Percentiles rank a stretch among this genome's conserved stretches.
Evolutionary conservation across 2,329 filamentous ascomycete genomes (phyloP).

Genomic region (Sporothrix pallida): DNA sequence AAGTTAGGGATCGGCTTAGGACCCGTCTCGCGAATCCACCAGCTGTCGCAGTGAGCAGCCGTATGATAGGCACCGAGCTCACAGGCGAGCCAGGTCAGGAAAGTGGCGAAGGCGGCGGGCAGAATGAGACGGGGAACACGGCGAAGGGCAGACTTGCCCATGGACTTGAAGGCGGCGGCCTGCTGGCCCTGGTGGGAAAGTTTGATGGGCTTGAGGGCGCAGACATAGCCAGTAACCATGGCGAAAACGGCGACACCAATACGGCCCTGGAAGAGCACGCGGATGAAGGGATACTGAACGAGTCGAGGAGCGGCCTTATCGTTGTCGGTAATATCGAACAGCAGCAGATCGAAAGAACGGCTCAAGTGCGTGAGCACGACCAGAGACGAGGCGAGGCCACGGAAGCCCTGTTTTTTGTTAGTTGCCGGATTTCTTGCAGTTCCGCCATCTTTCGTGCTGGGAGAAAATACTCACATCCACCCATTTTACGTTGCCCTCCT

Average conservation of each 20-base stretch:
- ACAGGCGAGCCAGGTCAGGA: slow-evolving; percentile 58
- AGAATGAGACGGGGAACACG: slow-evolving; percentile 64
- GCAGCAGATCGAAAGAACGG: slow-evolving; percentile 52
- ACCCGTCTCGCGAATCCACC: slow-evolving; percentile 61
- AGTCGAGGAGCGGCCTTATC: slow-evolving; percentile 53
- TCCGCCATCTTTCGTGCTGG: background rate
- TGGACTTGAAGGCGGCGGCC: slow-evolving; percentile 58
- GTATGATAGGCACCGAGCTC: slow-evolving; percentile 64
- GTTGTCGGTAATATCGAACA: slow-evolving; percentile 46
- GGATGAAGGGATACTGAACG: slow-evolving; percentile 64
- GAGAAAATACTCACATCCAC: slow-evolving; percentile 58
- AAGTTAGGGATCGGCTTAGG: slow-evolving; percentile 50
- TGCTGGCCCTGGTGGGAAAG: slow-evolving; percentile 60
- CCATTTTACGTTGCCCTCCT: slow-evolving; percentile 62
- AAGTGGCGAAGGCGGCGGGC: slow-evolving; percentile 61
- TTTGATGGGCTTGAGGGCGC: slow-evolving; percentile 65
- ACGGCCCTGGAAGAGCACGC: slow-evolving; percentile 64
- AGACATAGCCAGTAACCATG: slow-evolving; percentile 68
- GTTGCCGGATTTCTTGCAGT: background rate
- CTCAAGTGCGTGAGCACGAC: slow-evolving; percentile 62
- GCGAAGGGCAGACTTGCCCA: slow-evolving; percentile 63
- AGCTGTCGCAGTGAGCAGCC: slow-evolving; percentile 62
- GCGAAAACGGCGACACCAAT: slow-evolving; percentile 71
- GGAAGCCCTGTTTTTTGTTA: slow-evolving; percentile 53
- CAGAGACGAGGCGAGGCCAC: slow-evolving; percentile 60